Evolutionary conservation across 2,329 filamentous ascomycete species (phyloP), one percentile per base, ranked within the genome.

Genomic region (Bipolaris cookei): DNA sequence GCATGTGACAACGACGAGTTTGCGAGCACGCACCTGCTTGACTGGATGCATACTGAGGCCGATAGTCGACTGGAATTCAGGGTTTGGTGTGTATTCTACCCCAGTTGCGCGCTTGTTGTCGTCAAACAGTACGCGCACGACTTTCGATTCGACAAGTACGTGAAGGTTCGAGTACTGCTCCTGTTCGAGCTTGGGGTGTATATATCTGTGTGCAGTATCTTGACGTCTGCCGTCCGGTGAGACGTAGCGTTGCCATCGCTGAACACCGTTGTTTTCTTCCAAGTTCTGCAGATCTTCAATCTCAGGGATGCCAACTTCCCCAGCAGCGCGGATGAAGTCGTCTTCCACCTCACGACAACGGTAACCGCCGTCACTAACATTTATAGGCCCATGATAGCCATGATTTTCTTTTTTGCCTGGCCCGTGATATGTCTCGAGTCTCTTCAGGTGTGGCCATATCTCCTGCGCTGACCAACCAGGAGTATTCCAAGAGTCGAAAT

Each of bases 391-490:
- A 21, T 80, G 70, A 37, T 77, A 68, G 11, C 86, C 86, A 62
- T 88, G 86, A 1, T 76, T 59, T 5, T 75, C 74, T 45, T 77
- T 69, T 5, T 78, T 67, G 50, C 78, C 82, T 25, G 75, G 67
- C 4, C 81, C 80, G 60, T 84, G 80, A 53, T 84, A 87, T 0
- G 83, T 87, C 70, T 88, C 86, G 10, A 86, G 70, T 77, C 85
- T 86, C 51, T 81, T 84, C 57, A 84, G 69, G 56, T 82, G 81
- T 0, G 83, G 82, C 11, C 82, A 63, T 70, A 87, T 76, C 5
- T 85, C 83, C 8, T 84, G 76, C 4, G 79, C 75, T 14, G 71
- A 70, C 84, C 84, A 86, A 0, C 84, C 83, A 14, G 77, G 73
- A 0, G 78, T 79, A 6, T 83, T 78, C 83, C 83, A 86, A 6